phyloP scores from a whole-genome alignment of 129 eudicot genomes.

The Tagetes erecta region DNA sequence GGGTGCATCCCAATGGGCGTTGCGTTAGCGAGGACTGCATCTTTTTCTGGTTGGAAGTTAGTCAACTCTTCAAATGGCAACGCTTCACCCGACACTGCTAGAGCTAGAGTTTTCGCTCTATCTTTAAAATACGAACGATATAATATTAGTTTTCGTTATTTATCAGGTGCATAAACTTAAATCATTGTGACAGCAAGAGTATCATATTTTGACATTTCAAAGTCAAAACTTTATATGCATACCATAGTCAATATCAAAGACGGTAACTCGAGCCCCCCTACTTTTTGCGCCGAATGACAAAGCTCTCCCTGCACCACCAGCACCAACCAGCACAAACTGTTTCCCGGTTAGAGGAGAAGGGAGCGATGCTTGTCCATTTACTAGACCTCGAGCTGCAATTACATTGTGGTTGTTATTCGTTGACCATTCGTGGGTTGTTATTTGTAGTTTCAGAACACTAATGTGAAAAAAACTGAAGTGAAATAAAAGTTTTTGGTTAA shows the following conservation, averaged over 20 bases:
- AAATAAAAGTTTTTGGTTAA: too few relatives aligned
- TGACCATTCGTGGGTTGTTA: too few relatives aligned
- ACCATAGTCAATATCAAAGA: slow-evolving; percentile 74
- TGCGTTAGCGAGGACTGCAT: slow-evolving; percentile 79
- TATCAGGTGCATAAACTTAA: not conserved
- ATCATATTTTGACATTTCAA: not conserved
- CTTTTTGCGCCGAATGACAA: slow-evolving; percentile 77
- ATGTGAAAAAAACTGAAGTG: too few relatives aligned
- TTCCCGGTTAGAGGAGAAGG: slow-evolving; percentile 59
- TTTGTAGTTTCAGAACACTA: too few relatives aligned
- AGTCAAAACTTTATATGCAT: slow-evolving; percentile 6
- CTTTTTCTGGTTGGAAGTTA: slow-evolving; percentile 66
- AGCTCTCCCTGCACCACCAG: slow-evolving; percentile 95
- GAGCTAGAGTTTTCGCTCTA: slow-evolving; percentile 69
- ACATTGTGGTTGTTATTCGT: not conserved
- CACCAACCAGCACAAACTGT: slow-evolving; percentile 74
- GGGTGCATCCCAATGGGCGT: slow-evolving; percentile 92
- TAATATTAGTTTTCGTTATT: slow-evolving; percentile 1
- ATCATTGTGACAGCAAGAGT: not conserved
- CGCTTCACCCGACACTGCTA: slow-evolving; percentile 67
- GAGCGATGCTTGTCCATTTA: slow-evolving; percentile 44
- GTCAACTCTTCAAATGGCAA: slow-evolving; percentile 46
- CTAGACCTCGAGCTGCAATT: slow-evolving; percentile 42
- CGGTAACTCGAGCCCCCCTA: slow-evolving; percentile 59
- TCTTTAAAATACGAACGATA: slow-evolving; percentile 36